phyloP scores from a whole-genome alignment of 2,329 filamentous ascomycete species.

The Dothideomycetes sp. region DNA sequence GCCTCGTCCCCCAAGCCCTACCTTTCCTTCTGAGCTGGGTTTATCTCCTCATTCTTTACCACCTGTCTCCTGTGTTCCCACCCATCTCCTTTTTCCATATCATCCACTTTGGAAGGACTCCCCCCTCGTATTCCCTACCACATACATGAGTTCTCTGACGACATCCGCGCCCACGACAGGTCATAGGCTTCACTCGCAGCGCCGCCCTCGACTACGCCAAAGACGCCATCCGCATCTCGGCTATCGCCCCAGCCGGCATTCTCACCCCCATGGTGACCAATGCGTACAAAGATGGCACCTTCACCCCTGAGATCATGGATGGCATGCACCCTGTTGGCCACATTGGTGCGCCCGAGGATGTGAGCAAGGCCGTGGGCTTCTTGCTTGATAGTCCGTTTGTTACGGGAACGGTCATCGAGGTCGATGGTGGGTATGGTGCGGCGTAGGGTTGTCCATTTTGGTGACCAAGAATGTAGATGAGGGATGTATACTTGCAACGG shows the following conservation, averaged over 20 bases:
- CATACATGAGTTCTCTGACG: too few species aligned
- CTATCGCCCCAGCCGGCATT: neutral
- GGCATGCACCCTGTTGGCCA: conserved; percentile 1
- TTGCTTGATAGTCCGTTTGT: conserved; percentile 1
- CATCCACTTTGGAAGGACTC: too few species aligned
- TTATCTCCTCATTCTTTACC: too few species aligned
- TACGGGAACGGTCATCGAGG: conserved; percentile 1
- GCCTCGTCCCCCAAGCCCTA: too few species aligned
- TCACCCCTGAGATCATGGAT: neutral
- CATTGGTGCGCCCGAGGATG: neutral
- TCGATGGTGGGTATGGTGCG: conserved; percentile 18
- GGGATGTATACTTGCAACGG: too few species aligned
- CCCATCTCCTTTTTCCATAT: too few species aligned
- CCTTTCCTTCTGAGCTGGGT: too few species aligned
- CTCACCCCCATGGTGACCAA: conserved; percentile 1
- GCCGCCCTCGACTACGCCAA: neutral
- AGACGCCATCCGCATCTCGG: neutral
- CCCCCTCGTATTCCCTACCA: too few species aligned
- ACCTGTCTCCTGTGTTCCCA: too few species aligned
- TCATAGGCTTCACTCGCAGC: conserved; percentile 1
- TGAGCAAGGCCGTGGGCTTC: conserved; percentile 2
- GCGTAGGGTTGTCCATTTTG: too few species aligned
- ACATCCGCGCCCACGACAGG: neutral
- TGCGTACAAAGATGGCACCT: neutral
- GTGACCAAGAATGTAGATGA: too few species aligned